Conservation (phyloP, 1,284 basidiomycete species). For the Cystobasidiaceae sp. region DNA sequence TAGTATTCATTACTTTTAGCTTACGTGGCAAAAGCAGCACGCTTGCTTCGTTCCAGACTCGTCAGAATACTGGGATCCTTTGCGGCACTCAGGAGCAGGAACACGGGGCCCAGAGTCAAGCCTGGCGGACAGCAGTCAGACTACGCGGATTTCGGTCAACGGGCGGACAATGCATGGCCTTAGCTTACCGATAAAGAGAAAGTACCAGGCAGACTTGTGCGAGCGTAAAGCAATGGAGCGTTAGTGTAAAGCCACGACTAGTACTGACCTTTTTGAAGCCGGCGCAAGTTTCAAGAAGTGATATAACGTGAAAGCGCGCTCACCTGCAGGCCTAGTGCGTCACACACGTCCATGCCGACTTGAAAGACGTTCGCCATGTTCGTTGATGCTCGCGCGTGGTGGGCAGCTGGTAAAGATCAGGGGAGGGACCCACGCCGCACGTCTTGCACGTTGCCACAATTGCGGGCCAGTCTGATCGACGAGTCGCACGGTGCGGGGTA, state of each 20-base stretch:
- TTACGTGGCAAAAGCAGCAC: slow-evolving; percentile 17
- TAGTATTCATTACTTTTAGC: neutral
- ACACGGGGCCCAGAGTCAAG: slow-evolving; percentile 5
- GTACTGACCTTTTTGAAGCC: too few relatives aligned
- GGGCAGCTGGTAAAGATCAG: too few relatives aligned
- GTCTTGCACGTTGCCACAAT: too few relatives aligned
- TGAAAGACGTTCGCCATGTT: slow-evolving; percentile 1
- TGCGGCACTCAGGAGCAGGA: slow-evolving; percentile 5
- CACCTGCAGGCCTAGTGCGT: slow-evolving; percentile 15
- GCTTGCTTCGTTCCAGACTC: slow-evolving; percentile 17
- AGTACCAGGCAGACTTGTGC: slow-evolving; percentile 1
- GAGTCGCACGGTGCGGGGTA: too few relatives aligned
- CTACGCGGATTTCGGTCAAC: neutral
- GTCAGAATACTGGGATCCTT: slow-evolving; percentile 21
- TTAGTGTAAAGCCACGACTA: too few relatives aligned
- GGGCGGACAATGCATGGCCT: neutral
- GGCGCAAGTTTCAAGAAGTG: too few relatives aligned
- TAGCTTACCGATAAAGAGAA: slow-evolving; percentile 7
- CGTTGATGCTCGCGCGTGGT: too few relatives aligned
- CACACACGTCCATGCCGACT: slow-evolving; percentile 8
- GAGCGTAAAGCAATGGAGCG: too few relatives aligned
- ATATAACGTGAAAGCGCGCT: too few relatives aligned
- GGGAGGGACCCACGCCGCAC: too few relatives aligned
- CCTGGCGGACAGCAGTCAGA: neutral
- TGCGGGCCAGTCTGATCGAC: too few relatives aligned